Evolutionary conservation across 805 yeast genomes (phyloP).

Genomic region (Ogataea saltuana): DNA sequence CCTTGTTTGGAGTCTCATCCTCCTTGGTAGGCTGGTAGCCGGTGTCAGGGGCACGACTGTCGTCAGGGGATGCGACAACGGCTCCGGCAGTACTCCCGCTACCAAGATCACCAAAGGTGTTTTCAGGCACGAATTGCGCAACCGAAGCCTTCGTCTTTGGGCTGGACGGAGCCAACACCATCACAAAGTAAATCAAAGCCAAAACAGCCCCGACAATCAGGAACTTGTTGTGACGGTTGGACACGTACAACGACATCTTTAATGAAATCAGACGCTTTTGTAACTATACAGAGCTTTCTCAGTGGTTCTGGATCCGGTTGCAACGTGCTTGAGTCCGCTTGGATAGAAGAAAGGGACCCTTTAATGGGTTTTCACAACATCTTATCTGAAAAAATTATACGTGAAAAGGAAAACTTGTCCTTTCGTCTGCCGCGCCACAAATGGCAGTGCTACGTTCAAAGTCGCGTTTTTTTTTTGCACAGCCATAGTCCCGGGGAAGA

Average conservation of each 20-base stretch:
- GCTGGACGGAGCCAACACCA: slow-evolving; percentile 41
- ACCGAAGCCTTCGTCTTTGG: slow-evolving; percentile 17
- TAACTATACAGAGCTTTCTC: neutral
- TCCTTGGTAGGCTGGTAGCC: slow-evolving; percentile 1
- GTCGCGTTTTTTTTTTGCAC: neutral
- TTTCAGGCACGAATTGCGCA: slow-evolving; percentile 8
- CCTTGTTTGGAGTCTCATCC: slow-evolving; percentile 5
- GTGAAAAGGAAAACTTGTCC: slow-evolving; percentile 4
- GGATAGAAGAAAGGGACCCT: neutral
- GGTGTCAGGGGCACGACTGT: neutral
- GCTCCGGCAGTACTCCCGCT: slow-evolving; percentile 3
- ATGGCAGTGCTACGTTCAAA: too few species aligned
- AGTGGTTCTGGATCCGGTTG: neutral
- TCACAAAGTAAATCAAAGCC: slow-evolving; percentile 49
- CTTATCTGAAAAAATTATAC: neutral
- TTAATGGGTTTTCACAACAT: too few species aligned
- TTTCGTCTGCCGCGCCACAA: too few species aligned
- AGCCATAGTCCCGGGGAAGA: neutral
- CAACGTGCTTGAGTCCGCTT: too few species aligned
- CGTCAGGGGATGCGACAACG: neutral
- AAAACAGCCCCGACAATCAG: slow-evolving; percentile 45
- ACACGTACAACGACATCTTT: slow-evolving; percentile 27
- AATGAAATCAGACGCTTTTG: neutral
- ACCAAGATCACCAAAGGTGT: neutral
- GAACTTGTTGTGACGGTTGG: slow-evolving; percentile 53